Conservation (phyloP, 1,284 basidiomycete genomes). For the Leucocoprinus gongylophorus region DNA sequence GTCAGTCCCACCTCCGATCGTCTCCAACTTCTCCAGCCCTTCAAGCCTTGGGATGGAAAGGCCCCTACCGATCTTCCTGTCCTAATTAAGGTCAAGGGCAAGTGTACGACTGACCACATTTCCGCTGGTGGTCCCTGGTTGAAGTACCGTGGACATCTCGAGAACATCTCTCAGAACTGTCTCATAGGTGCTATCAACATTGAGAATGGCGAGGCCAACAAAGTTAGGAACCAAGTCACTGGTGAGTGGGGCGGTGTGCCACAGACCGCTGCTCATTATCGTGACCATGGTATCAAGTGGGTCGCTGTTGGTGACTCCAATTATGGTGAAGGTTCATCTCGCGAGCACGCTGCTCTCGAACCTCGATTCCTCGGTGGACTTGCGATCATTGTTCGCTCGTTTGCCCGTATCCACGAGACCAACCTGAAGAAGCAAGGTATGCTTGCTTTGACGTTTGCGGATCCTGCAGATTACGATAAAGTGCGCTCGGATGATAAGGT, state of each 20-base stretch:
- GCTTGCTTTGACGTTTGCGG: conserved; percentile 85
- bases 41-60: conserved; percentile 92
- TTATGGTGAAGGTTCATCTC: conserved; percentile 97
- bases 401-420: conserved; percentile 97
- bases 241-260: conserved; percentile 88
- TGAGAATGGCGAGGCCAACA: conserved; percentile 95
- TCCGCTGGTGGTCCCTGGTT: conserved; percentile 98
- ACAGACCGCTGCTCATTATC: conserved; percentile 80
- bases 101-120: conserved; percentile 95
- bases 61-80: conserved; percentile 85
- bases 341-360: conserved; percentile 97
- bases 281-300: conserved; percentile 89
- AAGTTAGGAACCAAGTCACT: conserved; percentile 86
- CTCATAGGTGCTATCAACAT: conserved; percentile 95
- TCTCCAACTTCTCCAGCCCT: conserved; percentile 90
- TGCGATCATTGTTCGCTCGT: conserved; percentile 92
- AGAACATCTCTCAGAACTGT: conserved; percentile 99
- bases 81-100: conserved; percentile 98
- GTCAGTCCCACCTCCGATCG: conserved; percentile 89
- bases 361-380: conserved; percentile 94
- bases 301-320: conserved; percentile 93
- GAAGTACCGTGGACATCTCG: conserved; percentile 98
- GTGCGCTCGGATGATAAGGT: conserved; percentile 78
- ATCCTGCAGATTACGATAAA: conserved; percentile 90
- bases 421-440: conserved; percentile 98